Evolutionary conservation across 306 rosid genomes (phyloP).

Genomic region (Cucumis sativus): DNA sequence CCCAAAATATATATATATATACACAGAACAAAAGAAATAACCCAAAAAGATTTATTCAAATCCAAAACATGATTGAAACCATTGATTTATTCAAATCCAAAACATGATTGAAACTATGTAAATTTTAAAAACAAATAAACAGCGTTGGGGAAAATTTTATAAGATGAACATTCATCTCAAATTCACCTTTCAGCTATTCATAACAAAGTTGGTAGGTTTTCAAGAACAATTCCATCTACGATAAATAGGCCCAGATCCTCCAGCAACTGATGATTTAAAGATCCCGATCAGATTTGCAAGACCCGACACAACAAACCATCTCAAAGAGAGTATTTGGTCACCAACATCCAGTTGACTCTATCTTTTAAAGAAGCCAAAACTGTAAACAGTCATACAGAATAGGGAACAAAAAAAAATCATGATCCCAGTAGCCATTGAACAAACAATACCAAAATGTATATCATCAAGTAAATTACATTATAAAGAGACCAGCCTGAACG

Average conservation of each 20-base stretch:
- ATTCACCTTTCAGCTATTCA: neutral
- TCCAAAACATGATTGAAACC: too few species aligned
- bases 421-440: neutral
- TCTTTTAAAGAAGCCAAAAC: neutral
- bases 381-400: neutral
- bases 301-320: neutral
- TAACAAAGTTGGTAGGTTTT: neutral
- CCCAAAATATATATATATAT: too few species aligned
- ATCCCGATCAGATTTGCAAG: neutral
- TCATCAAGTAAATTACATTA: constrained; percentile 9
- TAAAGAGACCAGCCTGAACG: constrained; percentile 28
- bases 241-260: neutral
- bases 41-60: too few species aligned
- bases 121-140: too few species aligned
- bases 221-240: neutral
- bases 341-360: neutral
- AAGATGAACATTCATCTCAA: neutral
- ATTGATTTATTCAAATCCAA: too few species aligned
- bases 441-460: neutral
- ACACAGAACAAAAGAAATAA: too few species aligned
- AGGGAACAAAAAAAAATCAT: neutral
- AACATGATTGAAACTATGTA: too few species aligned
- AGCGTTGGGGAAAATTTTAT: too few species aligned
- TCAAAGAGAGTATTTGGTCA: neutral
- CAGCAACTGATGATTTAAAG: neutral